These are phyloP conservation scores for Floccularia luteovirens DNA, from an alignment of 768 basidiomycete species.

Conservation along the genomic window DNA sequence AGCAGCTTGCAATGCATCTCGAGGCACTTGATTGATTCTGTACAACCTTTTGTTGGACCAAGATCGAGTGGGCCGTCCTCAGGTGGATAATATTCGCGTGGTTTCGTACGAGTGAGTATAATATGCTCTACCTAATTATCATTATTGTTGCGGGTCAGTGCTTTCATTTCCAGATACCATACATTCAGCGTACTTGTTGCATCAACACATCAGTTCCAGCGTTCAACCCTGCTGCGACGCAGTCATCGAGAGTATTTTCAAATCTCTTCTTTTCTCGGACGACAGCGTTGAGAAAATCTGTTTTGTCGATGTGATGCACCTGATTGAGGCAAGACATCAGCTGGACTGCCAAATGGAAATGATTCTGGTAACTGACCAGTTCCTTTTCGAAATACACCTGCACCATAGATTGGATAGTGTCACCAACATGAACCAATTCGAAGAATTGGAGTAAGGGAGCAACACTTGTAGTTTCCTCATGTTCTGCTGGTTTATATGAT, in stretches of 20 bases:
- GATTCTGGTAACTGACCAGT: slow-evolving; percentile 41
- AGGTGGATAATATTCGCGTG: slow-evolving; percentile 86
- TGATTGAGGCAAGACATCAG: slow-evolving; percentile 17
- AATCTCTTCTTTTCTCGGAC: slow-evolving; percentile 97
- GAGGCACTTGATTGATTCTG: slow-evolving; percentile 83
- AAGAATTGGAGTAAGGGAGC: slow-evolving; percentile 96
- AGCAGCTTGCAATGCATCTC: slow-evolving; percentile 88
- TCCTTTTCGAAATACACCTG: slow-evolving; percentile 99
- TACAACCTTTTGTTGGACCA: slow-evolving; percentile 80
- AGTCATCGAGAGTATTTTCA: slow-evolving; percentile 87
- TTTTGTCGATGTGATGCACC: slow-evolving; percentile 86
- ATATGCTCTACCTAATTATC: slow-evolving; percentile 80
- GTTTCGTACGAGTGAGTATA: slow-evolving; percentile 72
- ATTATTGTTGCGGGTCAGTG: background rate
- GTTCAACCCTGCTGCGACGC: slow-evolving; percentile 89
- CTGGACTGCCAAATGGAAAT: background rate
- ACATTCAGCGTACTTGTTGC: slow-evolving; percentile 61
- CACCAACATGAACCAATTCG: slow-evolving; percentile 93
- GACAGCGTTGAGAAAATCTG: slow-evolving; percentile 88
- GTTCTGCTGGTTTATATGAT: slow-evolving; percentile 84
- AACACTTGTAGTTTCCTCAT: slow-evolving; percentile 72
- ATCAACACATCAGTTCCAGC: slow-evolving; percentile 93
- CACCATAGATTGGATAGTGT: slow-evolving; percentile 95
- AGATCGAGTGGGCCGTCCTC: slow-evolving; percentile 77
- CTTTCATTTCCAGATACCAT: too few relatives aligned